A percentile compares a stretch with the other conserved stretches of the same genome.
These are phyloP conservation scores for Penicillium sp. DNA, from an alignment of 2,329 filamentous ascomycete species.

Conservation along the genomic window DNA sequence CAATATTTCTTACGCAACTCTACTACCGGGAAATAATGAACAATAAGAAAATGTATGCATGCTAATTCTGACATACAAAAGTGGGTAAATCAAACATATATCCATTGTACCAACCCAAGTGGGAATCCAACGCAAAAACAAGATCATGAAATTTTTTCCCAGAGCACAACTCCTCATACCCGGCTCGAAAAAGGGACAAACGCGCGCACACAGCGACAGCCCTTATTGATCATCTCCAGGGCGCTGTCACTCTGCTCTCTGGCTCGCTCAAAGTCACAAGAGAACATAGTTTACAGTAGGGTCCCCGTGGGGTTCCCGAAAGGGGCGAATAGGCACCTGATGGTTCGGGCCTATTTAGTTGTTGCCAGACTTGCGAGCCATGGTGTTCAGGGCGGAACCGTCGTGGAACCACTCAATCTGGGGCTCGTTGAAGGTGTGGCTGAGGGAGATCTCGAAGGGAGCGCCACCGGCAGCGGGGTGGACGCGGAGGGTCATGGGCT, in stretches of 20 bases:
- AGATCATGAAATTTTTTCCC: constrained; percentile 40
- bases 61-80: constrained; percentile 42
- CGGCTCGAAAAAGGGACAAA: constrained; percentile 34
- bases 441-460: constrained; percentile 79
- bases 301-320: constrained; percentile 2
- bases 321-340: constrained; percentile 4
- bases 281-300: constrained; percentile 32
- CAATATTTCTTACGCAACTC: no score
- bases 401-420: constrained; percentile 99
- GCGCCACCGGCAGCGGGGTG: constrained; percentile 81
- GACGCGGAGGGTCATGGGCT: constrained; percentile 88
- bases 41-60: constrained; percentile 40
- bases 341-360: constrained; percentile 31
- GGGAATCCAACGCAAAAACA: constrained; percentile 37
- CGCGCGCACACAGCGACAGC: constrained; percentile 15
- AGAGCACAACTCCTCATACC: constrained; percentile 39
- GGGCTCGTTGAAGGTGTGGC: constrained; percentile 96
- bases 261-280: constrained; percentile 32
- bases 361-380: constrained; percentile 70
- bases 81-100: constrained; percentile 42
- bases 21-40: constrained; percentile 17
- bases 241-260: constrained; percentile 19
- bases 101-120: constrained; percentile 45
- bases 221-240: background rate
- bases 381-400: constrained; percentile 95